Evolutionary conservation across 2,329 filamentous ascomycete species (phyloP), one percentile per base, ranked within the genome.

Genomic region (Penicillium digitatum): DNA sequence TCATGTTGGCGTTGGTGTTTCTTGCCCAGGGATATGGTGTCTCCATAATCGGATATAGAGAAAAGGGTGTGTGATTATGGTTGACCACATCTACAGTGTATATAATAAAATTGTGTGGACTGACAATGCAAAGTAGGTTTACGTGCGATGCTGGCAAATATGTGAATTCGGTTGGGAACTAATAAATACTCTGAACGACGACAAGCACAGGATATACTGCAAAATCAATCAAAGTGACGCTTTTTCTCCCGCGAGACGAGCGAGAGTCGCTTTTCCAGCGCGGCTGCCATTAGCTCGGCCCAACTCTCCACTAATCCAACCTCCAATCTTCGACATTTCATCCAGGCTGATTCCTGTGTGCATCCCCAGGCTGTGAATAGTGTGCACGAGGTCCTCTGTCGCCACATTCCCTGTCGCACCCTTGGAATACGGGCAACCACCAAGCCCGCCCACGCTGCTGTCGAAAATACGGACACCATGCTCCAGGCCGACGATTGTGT

Each of bases 381-480:
- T 79, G 65, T 87, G 81, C 4, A 87, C 75, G 48, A 87, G 62
- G 64, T 87, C 84, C 63, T 87, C 84, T 0, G 84, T 86, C 3
- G 82, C 79, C 18, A 87, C 80, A 68, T 87, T 87, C 0, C 84
- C 84, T 2, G 84, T 87, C 7, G 84, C 84, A 4, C 84, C 84
- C 29, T 84, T 85, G 44, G 81, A 83, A 62, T 82, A 87, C 1
- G 84, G 84, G 66, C 84, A 87, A 0, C 84, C 84, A 37, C 84
- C 84, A 18, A 87, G 73, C 0, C 84, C 84, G 16, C 80, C 83
- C 7, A 87, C 84, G 47, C 82, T 84, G 48, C 80, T 80, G 63
- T 87, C 84, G 63, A 87, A 87, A 1, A 82, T 82, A 35, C 84
- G 73, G 22, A 87, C 78, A 3, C 84, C 84, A 63, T 85, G 81